A percentile compares a stretch with the other conserved stretches of the same genome.
Evolutionary conservation across 2,329 filamentous ascomycete genomes (phyloP).

Genomic region (Pseudogymnoascus sp.): DNA sequence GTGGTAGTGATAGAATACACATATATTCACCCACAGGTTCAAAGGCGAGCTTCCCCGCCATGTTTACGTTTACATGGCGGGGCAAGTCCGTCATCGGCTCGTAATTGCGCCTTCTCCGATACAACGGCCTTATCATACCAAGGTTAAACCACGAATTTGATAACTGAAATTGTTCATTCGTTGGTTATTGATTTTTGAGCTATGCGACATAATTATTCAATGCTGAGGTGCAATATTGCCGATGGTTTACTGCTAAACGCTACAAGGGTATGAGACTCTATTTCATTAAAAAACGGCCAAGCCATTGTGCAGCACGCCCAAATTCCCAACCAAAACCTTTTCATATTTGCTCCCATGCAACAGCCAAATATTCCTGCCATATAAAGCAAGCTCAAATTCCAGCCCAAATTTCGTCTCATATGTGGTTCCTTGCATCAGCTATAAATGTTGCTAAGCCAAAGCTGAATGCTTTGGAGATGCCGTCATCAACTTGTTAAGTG

Average conservation of each 20-base stretch:
- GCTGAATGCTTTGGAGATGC: neutral
- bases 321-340: neutral
- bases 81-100: slow-evolving; percentile 5
- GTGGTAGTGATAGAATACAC: neutral
- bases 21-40: neutral
- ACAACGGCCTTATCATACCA: neutral
- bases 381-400: neutral
- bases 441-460: neutral
- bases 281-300: neutral
- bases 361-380: neutral
- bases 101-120: slow-evolving; percentile 3
- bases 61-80: neutral
- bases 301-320: neutral
- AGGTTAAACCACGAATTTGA: neutral
- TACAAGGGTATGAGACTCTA: neutral
- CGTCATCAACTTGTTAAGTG: neutral
- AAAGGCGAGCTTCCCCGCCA: neutral
- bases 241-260: neutral
- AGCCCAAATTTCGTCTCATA: neutral
- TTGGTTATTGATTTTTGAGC: neutral
- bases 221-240: neutral
- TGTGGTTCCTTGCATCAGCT: neutral
- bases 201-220: neutral
- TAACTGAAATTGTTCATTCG: neutral
- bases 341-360: neutral